Conservation (phyloP, 148 eudicot genomes). For the Selenicereus undatus region DNA sequence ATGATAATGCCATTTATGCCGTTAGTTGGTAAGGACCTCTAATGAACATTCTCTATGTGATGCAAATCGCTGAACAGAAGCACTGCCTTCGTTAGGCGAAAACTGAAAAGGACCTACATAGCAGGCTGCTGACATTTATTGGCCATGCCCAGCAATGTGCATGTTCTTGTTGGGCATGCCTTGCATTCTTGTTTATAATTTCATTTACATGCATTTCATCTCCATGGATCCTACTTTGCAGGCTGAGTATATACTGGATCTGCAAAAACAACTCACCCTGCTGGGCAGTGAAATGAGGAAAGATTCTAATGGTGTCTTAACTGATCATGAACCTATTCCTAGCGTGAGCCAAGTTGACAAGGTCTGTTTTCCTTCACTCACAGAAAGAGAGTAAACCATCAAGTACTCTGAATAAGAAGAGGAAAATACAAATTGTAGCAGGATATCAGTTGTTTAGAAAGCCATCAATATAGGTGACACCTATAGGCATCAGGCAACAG, state of each 20-base stretch:
- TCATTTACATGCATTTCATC: neutral
- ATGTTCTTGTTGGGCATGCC: neutral
- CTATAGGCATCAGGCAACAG: no score
- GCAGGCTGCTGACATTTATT: neutral
- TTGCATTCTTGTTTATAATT: neutral
- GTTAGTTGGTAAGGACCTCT: no score
- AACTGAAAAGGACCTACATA: neutral
- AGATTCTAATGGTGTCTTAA: slow-evolving; percentile 47
- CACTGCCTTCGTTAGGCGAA: neutral
- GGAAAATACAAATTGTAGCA: no score
- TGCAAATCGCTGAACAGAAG: neutral
- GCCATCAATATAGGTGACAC: no score
- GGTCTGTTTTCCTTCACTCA: slow-evolving; percentile 37
- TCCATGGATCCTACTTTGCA: slow-evolving; percentile 29
- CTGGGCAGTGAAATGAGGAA: slow-evolving; percentile 55
- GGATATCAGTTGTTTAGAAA: no score
- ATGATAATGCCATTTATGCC: neutral
- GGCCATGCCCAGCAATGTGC: neutral
- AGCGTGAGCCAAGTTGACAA: slow-evolving; percentile 65
- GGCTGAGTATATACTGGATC: slow-evolving; percentile 88
- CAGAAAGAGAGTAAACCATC: neutral
- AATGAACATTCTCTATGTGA: neutral
- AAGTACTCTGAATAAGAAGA: no score
- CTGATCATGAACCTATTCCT: slow-evolving; percentile 51
- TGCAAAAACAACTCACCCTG: slow-evolving; percentile 88